These are phyloP conservation scores for Candida sphagnicola DNA, from an alignment of 805 yeast genomes.

Conservation along the genomic window DNA sequence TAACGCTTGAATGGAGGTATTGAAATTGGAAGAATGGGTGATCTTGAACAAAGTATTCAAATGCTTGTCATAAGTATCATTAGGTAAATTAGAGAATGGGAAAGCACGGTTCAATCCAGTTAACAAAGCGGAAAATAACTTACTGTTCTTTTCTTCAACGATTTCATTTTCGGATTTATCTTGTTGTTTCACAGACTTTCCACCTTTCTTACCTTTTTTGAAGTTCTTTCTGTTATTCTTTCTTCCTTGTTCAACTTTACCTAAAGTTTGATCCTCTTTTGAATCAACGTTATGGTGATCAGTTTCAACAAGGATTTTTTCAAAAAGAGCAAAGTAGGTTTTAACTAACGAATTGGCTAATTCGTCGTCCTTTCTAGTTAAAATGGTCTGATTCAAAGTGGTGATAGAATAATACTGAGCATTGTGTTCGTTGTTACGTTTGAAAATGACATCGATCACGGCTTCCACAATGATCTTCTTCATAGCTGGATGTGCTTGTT, in stretches of 20 bases:
- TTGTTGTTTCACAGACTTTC: conserved; percentile 61
- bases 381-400: conserved; percentile 88
- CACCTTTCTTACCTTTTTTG: conserved; percentile 86
- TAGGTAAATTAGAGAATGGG: conserved; percentile 80
- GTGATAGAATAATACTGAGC: conserved; percentile 84
- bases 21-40: conserved; percentile 91
- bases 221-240: conserved; percentile 58
- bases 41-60: conserved; percentile 81
- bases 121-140: conserved; percentile 81
- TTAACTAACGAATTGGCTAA: conserved; percentile 80
- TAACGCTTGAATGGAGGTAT: conserved; percentile 90
- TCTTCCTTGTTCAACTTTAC: conserved; percentile 55
- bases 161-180: conserved; percentile 63
- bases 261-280: conserved; percentile 36
- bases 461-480: conserved; percentile 74
- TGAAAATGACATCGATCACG: conserved; percentile 74
- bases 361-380: conserved; percentile 71
- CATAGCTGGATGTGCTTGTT: conserved; percentile 96
- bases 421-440: conserved; percentile 72
- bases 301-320: conserved; percentile 69
- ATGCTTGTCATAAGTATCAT: conserved; percentile 68
- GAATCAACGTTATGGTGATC: conserved; percentile 43
- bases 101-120: conserved; percentile 96
- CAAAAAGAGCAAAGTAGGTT: conserved; percentile 84
- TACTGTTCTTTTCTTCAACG: conserved; percentile 74